These are phyloP conservation scores for Cryptosporidium viatorum DNA, from an alignment of 169 alveolate species.

Conservation along the genomic window DNA sequence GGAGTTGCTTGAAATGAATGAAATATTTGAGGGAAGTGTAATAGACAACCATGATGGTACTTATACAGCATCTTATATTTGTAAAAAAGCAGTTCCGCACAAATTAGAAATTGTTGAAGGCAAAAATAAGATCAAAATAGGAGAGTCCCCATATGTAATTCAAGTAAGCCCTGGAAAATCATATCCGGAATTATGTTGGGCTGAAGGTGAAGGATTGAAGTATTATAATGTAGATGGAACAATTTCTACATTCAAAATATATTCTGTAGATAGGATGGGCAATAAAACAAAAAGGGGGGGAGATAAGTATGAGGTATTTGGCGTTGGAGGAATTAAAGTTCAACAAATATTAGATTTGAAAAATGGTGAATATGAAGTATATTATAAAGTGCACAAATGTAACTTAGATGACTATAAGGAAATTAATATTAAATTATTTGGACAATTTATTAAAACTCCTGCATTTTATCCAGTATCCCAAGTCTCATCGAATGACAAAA, in stretches of 20 bases:
- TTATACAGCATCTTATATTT: conserved; percentile 60
- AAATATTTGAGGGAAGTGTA: conserved; percentile 56
- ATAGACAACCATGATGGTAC: conserved; percentile 66
- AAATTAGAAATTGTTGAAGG: conserved; percentile 47
- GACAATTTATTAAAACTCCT: conserved; percentile 59
- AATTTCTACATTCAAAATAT: conserved; percentile 30
- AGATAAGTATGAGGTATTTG: conserved; percentile 75
- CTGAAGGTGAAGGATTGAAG: conserved; percentile 58
- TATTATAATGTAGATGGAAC: conserved; percentile 22
- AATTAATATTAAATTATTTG: conserved; percentile 58
- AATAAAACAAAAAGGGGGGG: conserved; percentile 76
- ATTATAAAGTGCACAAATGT: conserved; percentile 38
- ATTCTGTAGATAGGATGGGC: conserved; percentile 72
- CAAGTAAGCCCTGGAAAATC: conserved; percentile 65
- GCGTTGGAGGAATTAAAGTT: conserved; percentile 78
- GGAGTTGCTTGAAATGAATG: conserved; percentile 59
- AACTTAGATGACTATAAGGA: conserved; percentile 67
- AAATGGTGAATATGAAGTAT: conserved; percentile 71
- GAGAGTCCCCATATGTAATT: conserved; percentile 59
- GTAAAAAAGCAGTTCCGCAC: conserved; percentile 71
- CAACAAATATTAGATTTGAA: conserved; percentile 76
- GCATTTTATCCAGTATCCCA: conserved; percentile 48
- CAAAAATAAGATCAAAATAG: conserved; percentile 25
- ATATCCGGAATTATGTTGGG: conserved; percentile 66
- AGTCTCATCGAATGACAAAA: neutral